A percentile compares a stretch with the other conserved stretches of the same genome.
phyloP scores from a whole-genome alignment of 345 rosid genomes.

The Pelargonium nanum region DNA sequence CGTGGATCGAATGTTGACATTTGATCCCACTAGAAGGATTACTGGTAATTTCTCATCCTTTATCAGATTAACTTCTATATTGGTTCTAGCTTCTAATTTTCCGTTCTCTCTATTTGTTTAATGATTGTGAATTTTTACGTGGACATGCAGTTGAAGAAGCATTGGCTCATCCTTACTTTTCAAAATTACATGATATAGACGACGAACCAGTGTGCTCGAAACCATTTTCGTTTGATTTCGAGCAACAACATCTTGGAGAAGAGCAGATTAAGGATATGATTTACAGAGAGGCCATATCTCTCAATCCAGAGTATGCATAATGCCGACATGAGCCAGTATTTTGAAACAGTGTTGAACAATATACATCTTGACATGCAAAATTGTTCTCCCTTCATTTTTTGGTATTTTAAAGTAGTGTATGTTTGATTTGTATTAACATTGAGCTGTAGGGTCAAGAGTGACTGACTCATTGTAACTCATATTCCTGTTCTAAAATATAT shows the following conservation, averaged over 20 bases:
- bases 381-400: neutral
- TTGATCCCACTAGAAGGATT: constrained; percentile 85
- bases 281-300: constrained; percentile 60
- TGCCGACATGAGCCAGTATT: neutral
- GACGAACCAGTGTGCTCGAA: constrained; percentile 81
- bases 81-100: neutral
- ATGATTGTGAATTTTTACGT: neutral
- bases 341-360: neutral
- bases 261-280: constrained; percentile 91
- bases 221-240: constrained; percentile 81
- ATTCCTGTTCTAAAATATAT: neutral
- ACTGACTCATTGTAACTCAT: neutral
- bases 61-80: neutral
- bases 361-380: neutral
- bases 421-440: neutral
- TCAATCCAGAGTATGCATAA: constrained; percentile 64
- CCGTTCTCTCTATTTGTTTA: too few species aligned
- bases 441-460: neutral
- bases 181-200: constrained; percentile 64
- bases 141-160: constrained; percentile 75
- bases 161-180: constrained; percentile 76
- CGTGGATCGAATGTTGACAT: constrained; percentile 76
- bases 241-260: constrained; percentile 67
- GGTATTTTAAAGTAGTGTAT: too few species aligned
- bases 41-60: constrained; percentile 46